Evolutionary conservation across 768 basidiomycete species (phyloP), one percentile per base, ranked within the genome.

Genomic region (Gloeopeniophorella convolvens): DNA sequence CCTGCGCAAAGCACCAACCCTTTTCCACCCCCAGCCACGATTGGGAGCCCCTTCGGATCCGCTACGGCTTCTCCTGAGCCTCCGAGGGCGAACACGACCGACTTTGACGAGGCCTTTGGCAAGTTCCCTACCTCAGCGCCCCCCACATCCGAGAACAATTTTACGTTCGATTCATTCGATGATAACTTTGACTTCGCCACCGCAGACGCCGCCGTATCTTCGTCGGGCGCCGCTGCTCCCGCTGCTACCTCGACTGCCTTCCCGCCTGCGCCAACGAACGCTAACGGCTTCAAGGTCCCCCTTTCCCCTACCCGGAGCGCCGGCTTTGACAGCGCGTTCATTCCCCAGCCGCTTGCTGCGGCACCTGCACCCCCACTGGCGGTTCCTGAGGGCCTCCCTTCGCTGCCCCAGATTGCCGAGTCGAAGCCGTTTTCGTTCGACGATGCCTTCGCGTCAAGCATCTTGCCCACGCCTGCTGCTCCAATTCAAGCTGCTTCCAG

Each of bases 61-160:
- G 45, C 57, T 3, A 5, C 35, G 20, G 32, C 26, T 11, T 16
- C 34, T 16, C 8, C 47, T 12, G 44, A 39, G 35, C 39, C 51
- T 40, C 53, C 42, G 47, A 61, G 23, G 54, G 61, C 66, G 1
- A 68, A 61, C 16, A 55, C 82, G 1, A 80, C 72, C 55, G 86
- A 78, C 43, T 87, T 89, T 57, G 87, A 90, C 60, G 85, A 88
- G 61, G 82, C 84, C 1, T 72, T 90, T 61, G 77, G 80, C 15
- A 79, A 76, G 54, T 67, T 78, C 18, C 65, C 78, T 0, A 62
- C 63, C 27, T 68, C 65, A 31, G 60, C 66, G 3, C 35, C 61
- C 9, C 59, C 76, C 10, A 55, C 71, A 5, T 58, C 66, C 27
- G 60, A 58, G 54, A 64, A 68, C 6, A 61, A 66, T 20, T 79